Evolutionary conservation across 2,329 filamentous ascomycete genomes (phyloP).

Genomic region (Colletotrichum sp.): DNA sequence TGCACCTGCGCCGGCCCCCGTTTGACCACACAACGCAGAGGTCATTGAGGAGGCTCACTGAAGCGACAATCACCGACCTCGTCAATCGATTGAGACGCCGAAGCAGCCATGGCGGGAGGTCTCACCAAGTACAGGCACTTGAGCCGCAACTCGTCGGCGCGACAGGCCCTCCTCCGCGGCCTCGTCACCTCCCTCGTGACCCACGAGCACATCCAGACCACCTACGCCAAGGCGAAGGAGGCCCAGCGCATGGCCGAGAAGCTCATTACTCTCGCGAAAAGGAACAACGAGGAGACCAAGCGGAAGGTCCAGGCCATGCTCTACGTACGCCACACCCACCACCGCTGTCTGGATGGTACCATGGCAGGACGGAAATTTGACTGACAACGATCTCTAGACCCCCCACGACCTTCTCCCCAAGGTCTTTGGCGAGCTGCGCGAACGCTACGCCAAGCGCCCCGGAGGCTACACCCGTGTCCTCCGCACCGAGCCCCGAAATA

Average conservation of each 20-base stretch:
- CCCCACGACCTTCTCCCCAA: slow-evolving; percentile 78
- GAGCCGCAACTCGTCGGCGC: slow-evolving; percentile 82
- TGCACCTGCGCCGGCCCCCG: neutral
- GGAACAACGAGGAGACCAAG: slow-evolving; percentile 82
- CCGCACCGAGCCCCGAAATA: slow-evolving; percentile 86
- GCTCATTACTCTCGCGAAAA: slow-evolving; percentile 91
- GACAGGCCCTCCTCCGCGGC: slow-evolving; percentile 92
- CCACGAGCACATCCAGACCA: slow-evolving; percentile 92
- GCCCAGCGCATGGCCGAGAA: slow-evolving; percentile 93
- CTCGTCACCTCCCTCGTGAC: slow-evolving; percentile 93
- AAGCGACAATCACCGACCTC: neutral
- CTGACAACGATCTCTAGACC: slow-evolving; percentile 50
- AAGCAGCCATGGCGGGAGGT: slow-evolving; percentile 76
- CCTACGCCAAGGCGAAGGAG: slow-evolving; percentile 97
- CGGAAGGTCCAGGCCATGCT: slow-evolving; percentile 80
- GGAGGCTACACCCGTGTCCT: slow-evolving; percentile 96
- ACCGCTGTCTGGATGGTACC: neutral
- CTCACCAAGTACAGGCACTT: slow-evolving; percentile 88
- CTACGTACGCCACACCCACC: slow-evolving; percentile 64
- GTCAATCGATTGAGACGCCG: neutral
- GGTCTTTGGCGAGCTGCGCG: slow-evolving; percentile 81
- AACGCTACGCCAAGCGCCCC: slow-evolving; percentile 78
- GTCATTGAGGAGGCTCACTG: slow-evolving; percentile 17
- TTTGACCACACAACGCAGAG: neutral
- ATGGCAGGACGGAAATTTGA: neutral